Percentiles rank a stretch among this genome's conserved stretches.
Conservation (phyloP, 2,329 filamentous ascomycete species). For the Fusarium ambrosium region DNA sequence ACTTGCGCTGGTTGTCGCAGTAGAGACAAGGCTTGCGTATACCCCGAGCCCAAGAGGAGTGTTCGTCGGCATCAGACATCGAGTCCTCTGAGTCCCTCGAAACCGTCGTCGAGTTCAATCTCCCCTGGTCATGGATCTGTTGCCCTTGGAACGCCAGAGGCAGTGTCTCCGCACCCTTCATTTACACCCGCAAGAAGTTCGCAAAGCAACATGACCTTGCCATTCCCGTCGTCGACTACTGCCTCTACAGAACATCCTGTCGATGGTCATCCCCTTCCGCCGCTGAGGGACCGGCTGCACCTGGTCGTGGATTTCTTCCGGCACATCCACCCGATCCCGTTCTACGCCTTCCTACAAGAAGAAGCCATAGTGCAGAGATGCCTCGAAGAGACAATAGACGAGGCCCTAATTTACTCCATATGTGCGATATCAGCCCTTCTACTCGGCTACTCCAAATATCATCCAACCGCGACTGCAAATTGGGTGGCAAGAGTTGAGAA, state of each 20-base stretch:
- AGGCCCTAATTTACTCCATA: conserved; percentile 57
- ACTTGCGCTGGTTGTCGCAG: conserved; percentile 10
- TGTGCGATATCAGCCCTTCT: conserved; percentile 53
- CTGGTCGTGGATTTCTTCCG: conserved; percentile 45
- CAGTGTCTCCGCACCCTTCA: not conserved
- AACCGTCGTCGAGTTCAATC: not conserved
- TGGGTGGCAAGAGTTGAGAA: conserved; percentile 62
- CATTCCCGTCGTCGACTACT: not conserved
- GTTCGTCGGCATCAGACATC: not conserved
- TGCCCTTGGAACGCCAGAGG: not conserved
- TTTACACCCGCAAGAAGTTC: not conserved
- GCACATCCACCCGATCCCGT: conserved; percentile 42
- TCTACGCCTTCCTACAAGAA: conserved; percentile 58
- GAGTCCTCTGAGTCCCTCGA: conserved; percentile 1
- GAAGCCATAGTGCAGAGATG: conserved; percentile 65
- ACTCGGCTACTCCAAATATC: conserved; percentile 54
- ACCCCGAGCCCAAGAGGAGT: conserved; percentile 8
- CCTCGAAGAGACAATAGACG: conserved; percentile 62
- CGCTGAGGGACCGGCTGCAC: conserved; percentile 30
- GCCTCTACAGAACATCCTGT: not conserved
- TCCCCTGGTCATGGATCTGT: not conserved
- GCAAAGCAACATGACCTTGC: not conserved
- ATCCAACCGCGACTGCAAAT: conserved; percentile 44
- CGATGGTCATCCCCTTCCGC: conserved; percentile 10
- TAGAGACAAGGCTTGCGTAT: conserved; percentile 44